Percentiles rank a stretch among this genome's conserved stretches.
phyloP scores from a whole-genome alignment of 495 filamentous ascomycete genomes.

The Penicillium herquei region DNA sequence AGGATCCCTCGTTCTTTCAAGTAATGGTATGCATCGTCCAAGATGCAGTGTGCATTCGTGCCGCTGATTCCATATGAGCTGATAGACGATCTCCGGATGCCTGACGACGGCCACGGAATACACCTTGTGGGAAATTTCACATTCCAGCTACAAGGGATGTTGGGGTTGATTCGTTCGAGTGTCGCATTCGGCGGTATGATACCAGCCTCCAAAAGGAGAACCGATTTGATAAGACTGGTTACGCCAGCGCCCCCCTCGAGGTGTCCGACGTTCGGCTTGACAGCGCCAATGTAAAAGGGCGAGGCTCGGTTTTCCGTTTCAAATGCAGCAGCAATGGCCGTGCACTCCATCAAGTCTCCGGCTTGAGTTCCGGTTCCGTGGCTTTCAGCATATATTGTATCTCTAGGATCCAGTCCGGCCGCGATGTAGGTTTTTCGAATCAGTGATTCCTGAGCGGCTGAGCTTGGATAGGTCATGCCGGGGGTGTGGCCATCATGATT shows the following conservation, averaged over 20 bases:
- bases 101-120: neutral
- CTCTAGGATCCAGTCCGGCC: conserved; percentile 34
- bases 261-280: conserved; percentile 44
- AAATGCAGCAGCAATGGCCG: conserved; percentile 53
- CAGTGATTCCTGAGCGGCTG: conserved; percentile 52
- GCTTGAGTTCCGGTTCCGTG: neutral
- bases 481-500: conserved; percentile 45
- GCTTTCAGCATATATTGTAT: conserved; percentile 45
- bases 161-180: conserved; percentile 25
- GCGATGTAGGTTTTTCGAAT: conserved; percentile 52
- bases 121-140: no score
- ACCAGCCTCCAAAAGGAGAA: conserved; percentile 30
- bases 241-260: conserved; percentile 33
- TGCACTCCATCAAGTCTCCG: conserved; percentile 27
- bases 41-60: conserved; percentile 20
- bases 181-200: conserved; percentile 29
- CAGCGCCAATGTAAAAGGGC: neutral
- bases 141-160: neutral
- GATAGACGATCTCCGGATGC: conserved; percentile 29
- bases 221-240: conserved; percentile 34
- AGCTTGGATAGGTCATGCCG: conserved; percentile 44
- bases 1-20: neutral
- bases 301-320: conserved; percentile 31
- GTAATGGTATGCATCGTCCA: conserved; percentile 9
- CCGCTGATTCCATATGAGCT: conserved; percentile 43